Conservation (phyloP, 2,329 filamentous ascomycete species). For the Tolypocladium inflatum region DNA sequence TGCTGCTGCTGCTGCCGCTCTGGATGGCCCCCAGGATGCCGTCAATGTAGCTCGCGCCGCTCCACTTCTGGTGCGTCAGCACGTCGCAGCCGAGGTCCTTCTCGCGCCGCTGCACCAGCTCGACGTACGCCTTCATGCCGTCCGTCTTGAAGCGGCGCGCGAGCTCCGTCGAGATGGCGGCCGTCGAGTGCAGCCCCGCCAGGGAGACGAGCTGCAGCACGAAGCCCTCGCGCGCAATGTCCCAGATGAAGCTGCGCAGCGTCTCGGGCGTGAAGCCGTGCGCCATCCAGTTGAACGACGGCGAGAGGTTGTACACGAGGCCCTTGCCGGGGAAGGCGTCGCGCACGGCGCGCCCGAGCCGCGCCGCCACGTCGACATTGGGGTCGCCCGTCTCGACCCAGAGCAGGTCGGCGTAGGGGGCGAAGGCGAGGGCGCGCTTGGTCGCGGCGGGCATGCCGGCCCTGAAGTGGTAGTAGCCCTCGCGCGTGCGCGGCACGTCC, state of each 20-base stretch:
- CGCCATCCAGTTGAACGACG: constrained; percentile 97
- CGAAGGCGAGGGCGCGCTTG: constrained; percentile 87
- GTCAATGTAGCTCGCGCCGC: constrained; percentile 63
- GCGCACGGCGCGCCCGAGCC: constrained; percentile 70
- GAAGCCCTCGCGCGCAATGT: constrained; percentile 82
- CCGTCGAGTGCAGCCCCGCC: constrained; percentile 57
- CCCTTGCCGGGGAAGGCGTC: constrained; percentile 65
- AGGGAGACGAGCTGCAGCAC: constrained; percentile 59
- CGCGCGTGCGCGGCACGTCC: constrained; percentile 85
- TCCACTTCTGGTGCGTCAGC: constrained; percentile 90
- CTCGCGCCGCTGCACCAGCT: constrained; percentile 78
- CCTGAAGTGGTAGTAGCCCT: constrained; percentile 87
- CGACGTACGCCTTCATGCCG: constrained; percentile 97
- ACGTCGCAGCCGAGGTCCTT: constrained; percentile 88
- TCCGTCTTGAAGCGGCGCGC: constrained; percentile 76
- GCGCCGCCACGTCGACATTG: constrained; percentile 64
- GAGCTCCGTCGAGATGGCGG: constrained; percentile 61
- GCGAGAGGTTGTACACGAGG: constrained; percentile 91
- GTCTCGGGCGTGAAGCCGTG: constrained; percentile 81
- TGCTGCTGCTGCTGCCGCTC: constrained; percentile 79
- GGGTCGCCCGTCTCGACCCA: constrained; percentile 97
- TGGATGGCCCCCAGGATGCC: constrained; percentile 85
- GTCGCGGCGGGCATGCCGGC: constrained; percentile 79
- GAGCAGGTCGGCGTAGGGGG: constrained; percentile 84
- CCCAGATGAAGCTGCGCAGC: constrained; percentile 91